phyloP scores from a whole-genome alignment of 1,139 yeast species.

The Saccharomyces hybrid region DNA sequence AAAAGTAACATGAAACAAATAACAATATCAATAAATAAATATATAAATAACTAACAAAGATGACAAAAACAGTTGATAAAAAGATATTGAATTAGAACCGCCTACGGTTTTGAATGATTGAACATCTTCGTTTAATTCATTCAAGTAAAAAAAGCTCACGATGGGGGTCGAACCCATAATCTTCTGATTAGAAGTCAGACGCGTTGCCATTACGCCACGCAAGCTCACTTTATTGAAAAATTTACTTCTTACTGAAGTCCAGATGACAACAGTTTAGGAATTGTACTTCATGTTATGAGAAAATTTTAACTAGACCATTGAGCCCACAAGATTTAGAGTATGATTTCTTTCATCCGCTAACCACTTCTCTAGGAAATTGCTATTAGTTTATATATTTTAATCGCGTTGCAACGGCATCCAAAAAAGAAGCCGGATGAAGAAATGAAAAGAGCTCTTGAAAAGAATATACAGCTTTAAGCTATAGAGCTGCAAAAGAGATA shows the following conservation, averaged over 20 bases:
- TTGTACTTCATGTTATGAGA: too few species aligned
- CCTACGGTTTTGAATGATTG: too few species aligned
- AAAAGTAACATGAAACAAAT: background rate
- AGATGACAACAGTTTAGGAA: too few species aligned
- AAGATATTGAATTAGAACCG: too few species aligned
- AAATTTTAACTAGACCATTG: too few species aligned
- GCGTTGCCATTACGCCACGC: conserved; percentile 58
- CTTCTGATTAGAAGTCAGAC: conserved; percentile 55
- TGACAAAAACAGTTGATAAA: too few species aligned
- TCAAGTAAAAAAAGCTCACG: conserved; percentile 33
- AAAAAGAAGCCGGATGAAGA: background rate
- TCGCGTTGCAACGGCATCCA: background rate
- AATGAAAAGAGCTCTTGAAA: background rate
- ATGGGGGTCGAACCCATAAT: conserved; percentile 56
- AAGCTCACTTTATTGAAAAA: background rate
- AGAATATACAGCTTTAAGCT: background rate
- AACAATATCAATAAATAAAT: background rate
- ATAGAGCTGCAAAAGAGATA: background rate
- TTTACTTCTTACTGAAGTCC: too few species aligned
- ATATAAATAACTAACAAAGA: too few species aligned
- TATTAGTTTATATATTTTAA: background rate
- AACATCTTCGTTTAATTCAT: too few species aligned
- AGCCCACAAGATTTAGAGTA: too few species aligned
- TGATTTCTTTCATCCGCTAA: background rate
- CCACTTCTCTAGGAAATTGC: background rate